Evolutionary conservation across 495 filamentous ascomycete species (phyloP), one percentile per base, ranked within the genome.

Genomic region (Tuber aestivum): DNA sequence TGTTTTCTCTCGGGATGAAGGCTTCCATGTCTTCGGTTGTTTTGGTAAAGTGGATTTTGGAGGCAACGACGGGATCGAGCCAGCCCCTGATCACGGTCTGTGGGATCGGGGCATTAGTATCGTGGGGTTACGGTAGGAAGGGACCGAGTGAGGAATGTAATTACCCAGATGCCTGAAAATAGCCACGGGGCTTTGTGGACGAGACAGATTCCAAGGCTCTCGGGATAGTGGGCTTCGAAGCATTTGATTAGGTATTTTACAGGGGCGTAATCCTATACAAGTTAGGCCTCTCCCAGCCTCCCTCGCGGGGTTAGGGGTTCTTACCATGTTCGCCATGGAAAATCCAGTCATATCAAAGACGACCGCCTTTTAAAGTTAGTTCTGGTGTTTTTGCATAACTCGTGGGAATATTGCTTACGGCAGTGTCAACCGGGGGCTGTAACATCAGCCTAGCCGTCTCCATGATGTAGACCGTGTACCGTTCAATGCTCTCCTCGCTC

Each of bases 181-280:
- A 98, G 86, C 95, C 95, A 99, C 7, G 95, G 95, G 0, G 95
- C 90, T 84, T 97, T 97, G 86, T 99, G 94, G 45, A 99, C 93
- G n/a, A 98, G 90, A 10, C 98, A 94, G 9, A 93, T 86, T 70
- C 96, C 95, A 0, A 99, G 87, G 72, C 88, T 92, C 83, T 98
- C 96, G 40, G 96, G 95, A 83, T 98, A 99, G 84, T 99, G 98
- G 71, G 95, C 96, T 85, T 98, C 96, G 83, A 99, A 99, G 85
- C 94, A 97, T 86, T 97, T 97, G 86, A 98, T 97, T 89, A 99
- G 97, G 86, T 97, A 98, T 81, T 95, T 98, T 38, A 99, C 93
- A 0, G 95, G 95, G 0, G 93, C 89, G 83, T 98, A 98, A 83
- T 99, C 95, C 92, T 94, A 45, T 14, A 20, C 73, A 8, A 69